These are phyloP conservation scores for Epichloe baconii DNA, from an alignment of 2,329 filamentous ascomycete species.

Conservation along the genomic window DNA sequence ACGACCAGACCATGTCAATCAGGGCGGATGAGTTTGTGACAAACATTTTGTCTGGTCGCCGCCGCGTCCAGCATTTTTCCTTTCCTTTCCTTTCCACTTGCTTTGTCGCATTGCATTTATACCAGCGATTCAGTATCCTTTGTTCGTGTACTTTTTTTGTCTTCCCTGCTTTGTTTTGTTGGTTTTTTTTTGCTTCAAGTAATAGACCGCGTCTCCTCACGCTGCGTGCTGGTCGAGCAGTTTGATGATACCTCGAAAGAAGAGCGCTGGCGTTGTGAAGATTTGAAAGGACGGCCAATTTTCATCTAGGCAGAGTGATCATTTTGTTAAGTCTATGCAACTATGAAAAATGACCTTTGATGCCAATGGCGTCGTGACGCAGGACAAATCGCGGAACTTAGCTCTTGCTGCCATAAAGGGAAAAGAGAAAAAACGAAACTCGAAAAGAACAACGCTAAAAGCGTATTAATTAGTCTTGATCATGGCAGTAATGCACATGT, in stretches of 20 bases:
- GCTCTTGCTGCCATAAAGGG: background rate
- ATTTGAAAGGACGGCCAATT: background rate
- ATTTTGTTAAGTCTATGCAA: background rate
- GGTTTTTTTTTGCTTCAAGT: background rate
- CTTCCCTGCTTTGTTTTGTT: background rate
- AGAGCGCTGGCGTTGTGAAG: constrained; percentile 8
- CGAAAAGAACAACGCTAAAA: background rate
- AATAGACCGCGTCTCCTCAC: background rate
- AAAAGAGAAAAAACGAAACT: background rate
- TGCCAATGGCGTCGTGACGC: background rate
- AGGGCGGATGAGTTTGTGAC: constrained; percentile 3
- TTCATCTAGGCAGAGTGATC: background rate
- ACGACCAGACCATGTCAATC: background rate
- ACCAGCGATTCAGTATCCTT: constrained; percentile 8
- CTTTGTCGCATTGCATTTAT: constrained; percentile 8
- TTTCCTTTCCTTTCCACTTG: background rate
- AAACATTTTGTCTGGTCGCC: background rate
- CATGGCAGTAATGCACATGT: background rate
- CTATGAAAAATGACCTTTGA: constrained; percentile 2
- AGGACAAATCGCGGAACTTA: background rate
- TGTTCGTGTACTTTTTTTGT: constrained; percentile 2
- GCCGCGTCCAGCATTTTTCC: background rate
- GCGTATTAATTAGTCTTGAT: background rate
- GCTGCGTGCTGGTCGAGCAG: constrained; percentile 13
- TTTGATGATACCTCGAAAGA: background rate